Base-by-base conservation (phyloP, 75 land plant genomes). In the Picea glauca region DNA sequence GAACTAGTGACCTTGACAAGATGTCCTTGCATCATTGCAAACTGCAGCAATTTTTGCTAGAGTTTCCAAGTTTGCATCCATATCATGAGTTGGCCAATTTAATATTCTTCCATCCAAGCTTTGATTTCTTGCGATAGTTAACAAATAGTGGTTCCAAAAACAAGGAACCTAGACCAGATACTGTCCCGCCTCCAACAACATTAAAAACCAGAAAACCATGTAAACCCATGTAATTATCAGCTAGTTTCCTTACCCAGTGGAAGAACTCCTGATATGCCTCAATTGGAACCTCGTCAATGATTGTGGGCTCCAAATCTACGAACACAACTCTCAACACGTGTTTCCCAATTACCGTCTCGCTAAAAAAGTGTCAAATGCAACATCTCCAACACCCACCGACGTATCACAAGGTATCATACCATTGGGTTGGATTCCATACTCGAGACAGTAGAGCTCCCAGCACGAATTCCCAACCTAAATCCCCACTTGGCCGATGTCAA, bases 281-380 rank as follows among this genome's bases (percentile, higher is more conserved):
- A 1, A 88, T 86, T 40, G 88, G 72, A 63, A 87, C 89, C 77
- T 91, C 93, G 80, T 91, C 93, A 70, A 91, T 89, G 62, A 91
- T 91, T 31, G 93, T 91, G 18, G 93, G 93, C 58, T 91, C 93
- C 76, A 91, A 74, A 82, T 87, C 89, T 13, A 87, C 88, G 60
- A 87, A 87, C 35, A 87, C 79, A 33, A 87, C 83, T 32, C 87
- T 54, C 13, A 87, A 83, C 2, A 91, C 88, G 26, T 86, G 88
- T 66, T 86, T 86, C 2, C 93, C 93, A 7, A 90, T 81, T 35
- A 90, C 87, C 2, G 94, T 92, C 76, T 92, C 93, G 61, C 93
- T 92, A 92, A 92, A 84, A 92, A 92, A 0, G 94, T 90, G 73
- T 89, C 88, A 84, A 90, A 90, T 9, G 92, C 91, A 80, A 88